phyloP scores from a whole-genome alignment of 805 yeast species.

The Ogataea ramenticola region DNA sequence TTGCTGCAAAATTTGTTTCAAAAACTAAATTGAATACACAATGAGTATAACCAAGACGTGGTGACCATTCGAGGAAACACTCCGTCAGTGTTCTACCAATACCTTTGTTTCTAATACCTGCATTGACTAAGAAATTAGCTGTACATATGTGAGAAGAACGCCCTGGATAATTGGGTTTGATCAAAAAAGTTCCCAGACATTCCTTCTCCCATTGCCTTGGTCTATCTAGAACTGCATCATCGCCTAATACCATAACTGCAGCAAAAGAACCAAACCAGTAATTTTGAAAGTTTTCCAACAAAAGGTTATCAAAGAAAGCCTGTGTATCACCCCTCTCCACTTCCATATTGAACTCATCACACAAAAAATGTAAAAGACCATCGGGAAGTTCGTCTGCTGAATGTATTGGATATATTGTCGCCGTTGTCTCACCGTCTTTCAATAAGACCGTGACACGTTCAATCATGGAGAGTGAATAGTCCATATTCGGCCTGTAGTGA shows the following conservation, averaged over 20 bases:
- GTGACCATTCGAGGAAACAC: slow-evolving; percentile 87
- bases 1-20: slow-evolving; percentile 80
- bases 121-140: slow-evolving; percentile 81
- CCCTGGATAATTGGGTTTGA: slow-evolving; percentile 89
- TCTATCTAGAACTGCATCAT: slow-evolving; percentile 39
- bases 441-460: slow-evolving; percentile 50
- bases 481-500: slow-evolving; percentile 36
- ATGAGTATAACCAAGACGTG: slow-evolving; percentile 78
- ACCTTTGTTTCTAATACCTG: slow-evolving; percentile 88
- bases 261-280: slow-evolving; percentile 88
- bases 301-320: slow-evolving; percentile 77
- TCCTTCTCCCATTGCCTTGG: slow-evolving; percentile 84
- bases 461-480: slow-evolving; percentile 21
- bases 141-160: slow-evolving; percentile 90
- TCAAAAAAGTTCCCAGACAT: slow-evolving; percentile 80
- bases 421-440: slow-evolving; percentile 86
- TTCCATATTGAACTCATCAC: slow-evolving; percentile 93
- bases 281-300: slow-evolving; percentile 67
- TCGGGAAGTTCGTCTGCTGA: slow-evolving; percentile 64
- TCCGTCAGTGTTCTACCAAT: slow-evolving; percentile 82
- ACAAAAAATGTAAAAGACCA: slow-evolving; percentile 68
- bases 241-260: slow-evolving; percentile 77
- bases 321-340: slow-evolving; percentile 81
- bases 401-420: slow-evolving; percentile 84
- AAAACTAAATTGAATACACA: slow-evolving; percentile 79